Evolutionary conservation across 768 basidiomycete genomes (phyloP), one percentile per base, ranked within the genome.

Genomic region (Auricularia cornea): DNA sequence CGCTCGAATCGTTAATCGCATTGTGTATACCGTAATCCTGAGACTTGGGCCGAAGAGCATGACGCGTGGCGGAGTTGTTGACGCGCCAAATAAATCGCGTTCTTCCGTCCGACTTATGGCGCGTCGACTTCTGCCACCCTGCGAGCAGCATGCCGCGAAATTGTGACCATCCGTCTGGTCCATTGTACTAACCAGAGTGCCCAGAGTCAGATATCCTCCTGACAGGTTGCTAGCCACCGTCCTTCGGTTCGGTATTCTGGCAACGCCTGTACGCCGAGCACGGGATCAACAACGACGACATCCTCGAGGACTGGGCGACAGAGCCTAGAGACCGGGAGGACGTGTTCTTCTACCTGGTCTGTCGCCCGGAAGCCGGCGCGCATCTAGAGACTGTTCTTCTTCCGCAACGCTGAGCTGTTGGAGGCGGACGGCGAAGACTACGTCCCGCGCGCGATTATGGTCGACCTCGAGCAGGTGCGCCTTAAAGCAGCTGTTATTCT

Each of bases 251-350:
- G 60, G 94, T 97, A 66, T 99, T 89, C 78, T 99, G 97, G 97
- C 94, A 98, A 70, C 89, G 96, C 54, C 84, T 99, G n/a, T 98
- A 97, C 70, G 92, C 94, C 20, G 97, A 99, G 76, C 97, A 99
- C 75, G 97, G 97, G 20, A 98, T 99, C 78, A 94, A 84, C 73
- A 89, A 90, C 63, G 90, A 95, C 68, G 97, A 97, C 32, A 92
- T 93, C 64, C 86, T 98, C 59, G 95, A 98, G 74, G 95, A 98
- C 66, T 96, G 93, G 91, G 94, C 95, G 4, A 91, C 89, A 1
- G 94, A 95, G 69, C 91, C 91, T 23, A 92, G 92, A 8, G 97
- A 99, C 76, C 82, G 97, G 68, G 98, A 98, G 72, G 97, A 99
- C 76, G 96, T 97, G 30, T 99, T 99, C 78, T 99, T 99, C 79